A percentile compares a stretch with the other conserved stretches of the same genome.
These are phyloP conservation scores for Sugiyamaella smithiae DNA, from an alignment of 805 yeast genomes.

Conservation along the genomic window DNA sequence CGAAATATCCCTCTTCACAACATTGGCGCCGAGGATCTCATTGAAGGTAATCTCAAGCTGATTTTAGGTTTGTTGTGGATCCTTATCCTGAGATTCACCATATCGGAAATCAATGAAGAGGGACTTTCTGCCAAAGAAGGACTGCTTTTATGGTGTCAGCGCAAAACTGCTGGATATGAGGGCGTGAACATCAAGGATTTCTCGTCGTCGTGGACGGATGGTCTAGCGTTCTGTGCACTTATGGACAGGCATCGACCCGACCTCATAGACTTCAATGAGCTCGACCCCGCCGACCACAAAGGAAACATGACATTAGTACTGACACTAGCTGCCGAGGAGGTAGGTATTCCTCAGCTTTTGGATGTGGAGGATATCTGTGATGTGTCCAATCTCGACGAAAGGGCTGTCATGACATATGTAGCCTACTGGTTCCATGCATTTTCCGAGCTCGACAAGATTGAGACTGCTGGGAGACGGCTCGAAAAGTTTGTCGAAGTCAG, in stretches of 20 bases:
- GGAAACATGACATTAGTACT: slow-evolving; percentile 41
- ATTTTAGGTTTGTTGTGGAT: slow-evolving; percentile 88
- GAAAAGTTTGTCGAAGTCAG: slow-evolving; percentile 38
- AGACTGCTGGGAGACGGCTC: slow-evolving; percentile 38
- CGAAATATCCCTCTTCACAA: slow-evolving; percentile 37
- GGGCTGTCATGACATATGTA: slow-evolving; percentile 55
- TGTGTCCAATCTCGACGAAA: slow-evolving; percentile 54
- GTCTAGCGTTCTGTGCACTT: slow-evolving; percentile 49
- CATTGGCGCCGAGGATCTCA: slow-evolving; percentile 73
- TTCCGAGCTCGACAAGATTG: slow-evolving; percentile 36
- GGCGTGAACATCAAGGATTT: slow-evolving; percentile 47
- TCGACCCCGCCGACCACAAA: slow-evolving; percentile 31
- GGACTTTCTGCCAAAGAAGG: slow-evolving; percentile 43
- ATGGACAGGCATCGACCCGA: slow-evolving; percentile 43
- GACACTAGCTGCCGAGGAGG: slow-evolving; percentile 41
- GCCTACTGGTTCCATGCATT: slow-evolving; percentile 57
- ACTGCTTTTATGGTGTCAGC: slow-evolving; percentile 54
- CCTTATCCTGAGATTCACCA: slow-evolving; percentile 38
- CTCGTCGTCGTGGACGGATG: slow-evolving; percentile 53
- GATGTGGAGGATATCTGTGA: slow-evolving; percentile 53
- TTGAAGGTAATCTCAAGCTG: slow-evolving; percentile 91
- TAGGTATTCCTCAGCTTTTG: slow-evolving; percentile 51
- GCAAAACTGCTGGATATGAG: slow-evolving; percentile 39
- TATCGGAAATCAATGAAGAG: slow-evolving; percentile 39
- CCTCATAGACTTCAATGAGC: slow-evolving; percentile 35